A percentile compares a stretch with the other conserved stretches of the same genome.
Evolutionary conservation across 352 stramenopile genomes (phyloP).

Genomic region (Peronospora farinosa): DNA sequence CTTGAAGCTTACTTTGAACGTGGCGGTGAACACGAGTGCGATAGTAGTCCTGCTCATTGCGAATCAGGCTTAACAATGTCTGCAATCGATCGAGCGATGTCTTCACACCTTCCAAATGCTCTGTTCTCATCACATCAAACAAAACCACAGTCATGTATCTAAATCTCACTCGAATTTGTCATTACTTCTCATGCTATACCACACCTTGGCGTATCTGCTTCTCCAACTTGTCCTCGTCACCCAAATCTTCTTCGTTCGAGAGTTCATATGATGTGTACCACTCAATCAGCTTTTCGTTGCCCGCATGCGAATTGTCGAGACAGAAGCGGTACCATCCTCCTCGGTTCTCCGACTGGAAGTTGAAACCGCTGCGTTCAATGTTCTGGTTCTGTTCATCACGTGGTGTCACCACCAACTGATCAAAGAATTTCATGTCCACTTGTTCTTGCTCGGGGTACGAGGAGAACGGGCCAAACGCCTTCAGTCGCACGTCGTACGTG

Average conservation of each 20-base stretch:
- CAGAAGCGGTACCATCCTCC: slow-evolving; percentile 85
- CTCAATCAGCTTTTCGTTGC: slow-evolving; percentile 62
- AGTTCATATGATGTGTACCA: slow-evolving; percentile 81
- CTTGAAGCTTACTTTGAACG: slow-evolving; percentile 49
- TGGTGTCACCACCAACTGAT: slow-evolving; percentile 60
- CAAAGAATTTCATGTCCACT: slow-evolving; percentile 64
- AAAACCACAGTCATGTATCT: not conserved
- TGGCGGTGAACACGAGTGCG: slow-evolving; percentile 59
- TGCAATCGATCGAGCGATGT: slow-evolving; percentile 55
- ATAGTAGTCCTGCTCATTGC: slow-evolving; percentile 79
- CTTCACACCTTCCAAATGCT: slow-evolving; percentile 64
- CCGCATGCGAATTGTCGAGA: slow-evolving; percentile 69
- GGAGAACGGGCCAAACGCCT: slow-evolving; percentile 62
- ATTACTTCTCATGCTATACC: slow-evolving; percentile 4
- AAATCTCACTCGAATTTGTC: not conserved
- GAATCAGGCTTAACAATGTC: slow-evolving; percentile 59
- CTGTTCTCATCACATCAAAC: slow-evolving; percentile 19
- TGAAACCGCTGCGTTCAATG: slow-evolving; percentile 81
- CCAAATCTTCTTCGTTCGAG: slow-evolving; percentile 66
- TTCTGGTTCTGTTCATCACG: slow-evolving; percentile 62
- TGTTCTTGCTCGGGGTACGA: slow-evolving; percentile 41
- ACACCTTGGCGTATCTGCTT: slow-evolving; percentile 54
- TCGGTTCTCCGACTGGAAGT: slow-evolving; percentile 81
- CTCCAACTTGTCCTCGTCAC: slow-evolving; percentile 71
- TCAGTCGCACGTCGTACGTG: slow-evolving; percentile 69